Base-by-base conservation (phyloP, 257 asterid genomes). In the Thymus mandschuricus region DNA sequence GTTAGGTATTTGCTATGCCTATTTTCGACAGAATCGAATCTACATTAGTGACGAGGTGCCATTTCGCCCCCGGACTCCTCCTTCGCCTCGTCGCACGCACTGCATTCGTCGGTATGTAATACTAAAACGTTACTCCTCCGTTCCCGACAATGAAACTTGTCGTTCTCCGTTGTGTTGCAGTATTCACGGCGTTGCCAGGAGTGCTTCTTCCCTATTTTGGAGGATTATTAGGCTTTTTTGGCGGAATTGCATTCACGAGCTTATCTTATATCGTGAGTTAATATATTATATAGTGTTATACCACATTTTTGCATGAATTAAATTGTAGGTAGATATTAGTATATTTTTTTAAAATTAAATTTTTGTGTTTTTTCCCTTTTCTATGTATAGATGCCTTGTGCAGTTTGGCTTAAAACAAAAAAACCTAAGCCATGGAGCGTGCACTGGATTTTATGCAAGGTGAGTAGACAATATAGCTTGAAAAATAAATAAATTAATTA, bases 1-100 rank as follows among this genome's bases (percentile, higher is more conserved):
- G 0, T 51, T 8, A 83, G 88, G 88, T 83, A 10, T 83, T 80
- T 64, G 87, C 85, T 0, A 85, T 82, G 89, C 85, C 87, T 1
- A 82, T 85, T 60, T 85, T 85, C 41, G 87, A 85, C 75, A 77
- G 67, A 73, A 75, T 85, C 13, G 89, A 85, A 62, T 58, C 60
- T 12, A 10, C 55, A 10, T 69, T 72, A 6, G 78, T 85, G 30
- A 58, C 52, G 6, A 80, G 68, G 58, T 51, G 65, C 43, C 15
- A 71, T 6, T 78, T 15, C 77, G 59, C 74, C 59, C 87, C 89
- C 0, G 80, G 85, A 35, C 43, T 69, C 5, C 74, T 49, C 33
- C 79, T 85, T 59, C 83, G 89, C 30, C 46, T 85, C 9, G 12
- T 58, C 30, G 80, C 82, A 21, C 79, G 85, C 4, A 82, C 78